A percentile compares a stretch with the other conserved stretches of the same genome.
Evolutionary conservation across 148 eudicot species (phyloP).

Genomic region (Rheum nobile): DNA sequence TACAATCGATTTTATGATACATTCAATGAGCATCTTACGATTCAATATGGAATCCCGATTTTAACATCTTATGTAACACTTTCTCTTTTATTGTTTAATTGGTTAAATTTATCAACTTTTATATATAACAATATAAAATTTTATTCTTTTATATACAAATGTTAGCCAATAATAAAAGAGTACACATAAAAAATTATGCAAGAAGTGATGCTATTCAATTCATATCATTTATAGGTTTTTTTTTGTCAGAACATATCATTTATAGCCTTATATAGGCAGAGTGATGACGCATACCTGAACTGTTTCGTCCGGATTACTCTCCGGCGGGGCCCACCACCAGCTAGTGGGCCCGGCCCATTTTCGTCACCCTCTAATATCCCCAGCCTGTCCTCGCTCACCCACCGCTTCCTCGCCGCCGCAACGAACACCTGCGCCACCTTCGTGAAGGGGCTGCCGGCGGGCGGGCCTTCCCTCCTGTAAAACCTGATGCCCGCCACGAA

Average conservation of each 20-base stretch:
- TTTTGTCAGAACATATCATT: no score
- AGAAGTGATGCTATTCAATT: not conserved
- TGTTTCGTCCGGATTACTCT: constrained; percentile 14
- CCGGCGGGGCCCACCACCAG: constrained; percentile 8
- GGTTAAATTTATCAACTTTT: no score
- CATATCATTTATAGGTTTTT: not conserved
- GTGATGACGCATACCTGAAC: constrained; percentile 18
- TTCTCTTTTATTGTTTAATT: no score
- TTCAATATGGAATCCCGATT: no score
- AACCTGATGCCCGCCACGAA: constrained; percentile 24
- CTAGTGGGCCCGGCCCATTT: not conserved
- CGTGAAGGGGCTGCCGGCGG: constrained; percentile 28
- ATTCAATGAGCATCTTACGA: no score
- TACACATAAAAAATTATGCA: no score
- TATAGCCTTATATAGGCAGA: not conserved
- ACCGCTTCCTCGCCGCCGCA: constrained; percentile 31
- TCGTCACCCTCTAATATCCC: not conserved
- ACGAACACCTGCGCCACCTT: constrained; percentile 27
- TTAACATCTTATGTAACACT: no score
- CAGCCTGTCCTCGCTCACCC: constrained; percentile 3
- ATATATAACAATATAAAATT: no score
- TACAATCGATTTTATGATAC: no score
- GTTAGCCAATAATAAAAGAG: no score
- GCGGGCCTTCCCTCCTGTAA: constrained; percentile 21
- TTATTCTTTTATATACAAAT: no score